Evolutionary conservation across 306 rosid species (phyloP), one percentile per base, ranked within the genome.

Genomic region (Trichosanthes cucumerina): DNA sequence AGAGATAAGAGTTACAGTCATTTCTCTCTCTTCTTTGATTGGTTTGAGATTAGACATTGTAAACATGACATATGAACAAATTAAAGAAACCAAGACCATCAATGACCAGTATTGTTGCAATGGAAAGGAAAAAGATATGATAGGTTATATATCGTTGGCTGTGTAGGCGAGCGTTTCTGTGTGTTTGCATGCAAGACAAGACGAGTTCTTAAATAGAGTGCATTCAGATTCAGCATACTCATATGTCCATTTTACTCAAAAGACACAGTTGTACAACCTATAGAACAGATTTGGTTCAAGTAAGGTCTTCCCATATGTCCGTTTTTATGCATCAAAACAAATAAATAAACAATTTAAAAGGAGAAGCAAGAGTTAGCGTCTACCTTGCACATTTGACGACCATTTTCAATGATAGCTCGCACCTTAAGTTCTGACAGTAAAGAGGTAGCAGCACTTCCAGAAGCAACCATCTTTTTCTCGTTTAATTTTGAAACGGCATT

Each of bases 381-480:
- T 82, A 90, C 96, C 96, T 90, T 88, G 79, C 90, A 87, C 64
- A 83, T 85, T 84, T 84, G 96, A 62, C 90, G 90, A 69, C 91
- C 96, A 82, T 92, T 92, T 83, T 92, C 97, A 70, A 90, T 79
- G 70, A 90, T 86, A 80, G 91, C 85, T 81, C 96, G 88, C 84
- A 90, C 65, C 85, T 89, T 88, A 34, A 83, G 89, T 76, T 90
- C 96, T 72, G 97, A 88, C 19, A 90, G 87, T 83, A 92, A 84
- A 69, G 91, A 78, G 76, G 80, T 85, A 77, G 92, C 91, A 36
- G 88, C 83, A 80, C 87, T 85, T 81, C 90, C 93, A 0, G 89
- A 88, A 52, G 89, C 80, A 63, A n/a, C 63, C 76, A 85, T 66
- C 80, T 84, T 90, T 79, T 88, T 92, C 91, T 89, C 96, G 78